Evolutionary conservation across 495 filamentous ascomycete species (phyloP), one percentile per base, ranked within the genome.

Genomic region (Tuber umbilicatum): DNA sequence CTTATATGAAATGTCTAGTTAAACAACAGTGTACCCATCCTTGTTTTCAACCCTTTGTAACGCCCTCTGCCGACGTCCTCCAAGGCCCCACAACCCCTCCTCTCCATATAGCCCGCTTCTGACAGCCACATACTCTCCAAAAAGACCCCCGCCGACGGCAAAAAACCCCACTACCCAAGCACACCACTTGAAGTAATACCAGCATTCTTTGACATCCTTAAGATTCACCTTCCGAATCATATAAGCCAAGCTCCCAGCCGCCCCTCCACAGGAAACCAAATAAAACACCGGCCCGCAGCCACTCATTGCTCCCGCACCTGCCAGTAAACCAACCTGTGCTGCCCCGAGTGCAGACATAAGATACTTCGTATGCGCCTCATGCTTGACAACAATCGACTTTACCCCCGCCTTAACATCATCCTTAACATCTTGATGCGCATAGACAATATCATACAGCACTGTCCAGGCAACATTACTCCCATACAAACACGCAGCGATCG

Each of bases 351-450:
- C 92, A 12, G 89, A 89, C 73, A 99, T 85, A 19, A 99, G 88
- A 41, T 90, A 85, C 84, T 97, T 98, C 9, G 95, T 97, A 78
- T 97, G 88, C 38, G 90, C 86, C 75, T 96, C 92, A 79, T 99
- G 94, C 81, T 91, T 90, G 37, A 98, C 87, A 27, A 92, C 94
- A 81, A 97, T 99, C 78, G 91, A 93, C 85, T 97, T 98, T 84
- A 99, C 97, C 1, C 95, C 95, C 0, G 92, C 94, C 82, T 92
- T 92, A 43, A 89, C 89, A 82, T 99, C 95, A 79, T 99, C 95
- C 81, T 91, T 92, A 83, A 99, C 94, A 77, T 99, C 95, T 91
- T 97, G 97, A 84, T 97, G 94, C 43, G 96, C 95, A 84, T 99
- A 99, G 31, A 99, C 97, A 91, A 97, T 97, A 84, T 99, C 95